Evolutionary conservation across 2,329 filamentous ascomycete species (phyloP).

Genomic region (Ophiostoma perfectum): DNA sequence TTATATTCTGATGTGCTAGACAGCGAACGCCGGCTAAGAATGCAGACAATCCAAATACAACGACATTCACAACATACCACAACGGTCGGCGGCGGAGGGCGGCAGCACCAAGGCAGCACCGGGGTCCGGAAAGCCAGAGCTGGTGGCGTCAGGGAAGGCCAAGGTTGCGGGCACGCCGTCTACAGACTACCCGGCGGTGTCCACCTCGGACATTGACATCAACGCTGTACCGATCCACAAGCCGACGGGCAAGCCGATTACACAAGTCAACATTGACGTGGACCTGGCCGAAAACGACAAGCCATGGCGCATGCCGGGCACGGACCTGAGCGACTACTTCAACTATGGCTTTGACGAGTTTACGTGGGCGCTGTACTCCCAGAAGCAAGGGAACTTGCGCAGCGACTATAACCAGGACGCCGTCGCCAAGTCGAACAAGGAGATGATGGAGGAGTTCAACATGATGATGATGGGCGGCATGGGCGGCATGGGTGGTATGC

Average conservation of each 20-base stretch:
- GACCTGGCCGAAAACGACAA: slow-evolving; percentile 77
- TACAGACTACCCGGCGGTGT: slow-evolving; percentile 50
- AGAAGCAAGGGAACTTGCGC: slow-evolving; percentile 76
- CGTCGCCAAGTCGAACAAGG: slow-evolving; percentile 63
- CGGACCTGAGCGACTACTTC: slow-evolving; percentile 95
- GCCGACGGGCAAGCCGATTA: slow-evolving; percentile 72
- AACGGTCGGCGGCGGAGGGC: slow-evolving; percentile 51
- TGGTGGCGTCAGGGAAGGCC: neutral
- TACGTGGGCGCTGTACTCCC: slow-evolving; percentile 90
- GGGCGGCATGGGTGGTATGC: slow-evolving; percentile 29
- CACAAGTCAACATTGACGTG: slow-evolving; percentile 68
- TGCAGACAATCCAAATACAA: slow-evolving; percentile 57
- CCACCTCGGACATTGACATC: slow-evolving; percentile 79
- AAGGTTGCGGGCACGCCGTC: slow-evolving; percentile 19
- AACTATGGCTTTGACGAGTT: slow-evolving; percentile 99
- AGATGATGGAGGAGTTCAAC: slow-evolving; percentile 67
- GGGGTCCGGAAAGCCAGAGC: neutral
- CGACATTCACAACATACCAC: slow-evolving; percentile 60
- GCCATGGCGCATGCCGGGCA: slow-evolving; percentile 90
- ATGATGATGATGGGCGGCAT: slow-evolving; percentile 60
- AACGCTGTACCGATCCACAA: slow-evolving; percentile 76
- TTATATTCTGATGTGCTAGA: neutral
- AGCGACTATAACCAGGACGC: slow-evolving; percentile 67
- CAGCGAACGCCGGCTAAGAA: neutral
- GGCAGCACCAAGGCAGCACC: slow-evolving; percentile 32